phyloP scores from a whole-genome alignment of 1,139 yeast genomes.

The Yamadazyma spencermartinsiae region DNA sequence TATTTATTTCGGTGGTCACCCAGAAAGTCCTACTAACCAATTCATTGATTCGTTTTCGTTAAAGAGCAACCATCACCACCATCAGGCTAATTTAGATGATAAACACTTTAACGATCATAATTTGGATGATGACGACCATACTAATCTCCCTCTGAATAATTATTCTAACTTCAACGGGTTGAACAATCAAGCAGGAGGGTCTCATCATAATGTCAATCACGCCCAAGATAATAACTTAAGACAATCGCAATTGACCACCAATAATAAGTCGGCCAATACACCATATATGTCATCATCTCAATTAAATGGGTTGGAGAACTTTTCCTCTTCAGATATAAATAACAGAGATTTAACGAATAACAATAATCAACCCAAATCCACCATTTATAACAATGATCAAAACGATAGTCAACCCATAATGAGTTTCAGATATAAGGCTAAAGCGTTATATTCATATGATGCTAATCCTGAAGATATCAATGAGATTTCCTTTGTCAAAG shows the following conservation, averaged over 20 bases:
- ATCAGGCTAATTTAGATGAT: slow-evolving; percentile 21
- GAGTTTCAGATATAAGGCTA: slow-evolving; percentile 81
- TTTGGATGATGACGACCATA: slow-evolving; percentile 25
- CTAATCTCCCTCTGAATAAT: background rate
- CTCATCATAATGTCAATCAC: slow-evolving; percentile 12
- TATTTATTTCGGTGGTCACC: slow-evolving; percentile 81
- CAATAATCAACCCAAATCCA: slow-evolving; percentile 24
- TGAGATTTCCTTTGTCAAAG: slow-evolving; percentile 87
- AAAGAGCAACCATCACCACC: slow-evolving; percentile 30
- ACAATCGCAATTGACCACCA: slow-evolving; percentile 38
- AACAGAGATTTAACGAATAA: slow-evolving; percentile 35
- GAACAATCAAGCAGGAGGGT: slow-evolving; percentile 15
- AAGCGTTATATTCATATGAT: slow-evolving; percentile 80
- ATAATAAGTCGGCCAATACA: slow-evolving; percentile 25
- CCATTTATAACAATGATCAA: slow-evolving; percentile 28
- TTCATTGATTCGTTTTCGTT: slow-evolving; percentile 75
- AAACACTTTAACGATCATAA: slow-evolving; percentile 18
- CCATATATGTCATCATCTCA: slow-evolving; percentile 58
- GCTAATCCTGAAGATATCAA: slow-evolving; percentile 96
- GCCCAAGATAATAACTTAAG: slow-evolving; percentile 40
- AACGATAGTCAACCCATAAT: slow-evolving; percentile 26
- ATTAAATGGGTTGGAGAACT: slow-evolving; percentile 59
- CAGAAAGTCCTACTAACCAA: slow-evolving; percentile 75
- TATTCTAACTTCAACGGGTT: background rate
- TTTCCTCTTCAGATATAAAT: slow-evolving; percentile 41